phyloP scores from a whole-genome alignment of 108 stramenopile species.

The Stephanodiscus triporus region DNA sequence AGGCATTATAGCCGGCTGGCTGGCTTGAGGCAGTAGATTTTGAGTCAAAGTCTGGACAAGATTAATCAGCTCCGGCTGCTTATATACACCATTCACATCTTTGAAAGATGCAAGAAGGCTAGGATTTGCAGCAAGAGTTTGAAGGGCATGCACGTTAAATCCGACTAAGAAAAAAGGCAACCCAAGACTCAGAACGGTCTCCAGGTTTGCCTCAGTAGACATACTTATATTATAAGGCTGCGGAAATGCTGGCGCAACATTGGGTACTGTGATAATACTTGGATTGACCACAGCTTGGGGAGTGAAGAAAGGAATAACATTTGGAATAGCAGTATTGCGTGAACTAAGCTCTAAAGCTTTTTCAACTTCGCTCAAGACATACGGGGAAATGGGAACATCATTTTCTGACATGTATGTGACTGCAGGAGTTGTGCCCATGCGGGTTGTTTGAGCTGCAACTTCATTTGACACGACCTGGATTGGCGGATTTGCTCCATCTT shows the following conservation, averaged over 20 bases:
- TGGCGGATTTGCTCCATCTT: conserved; percentile 56
- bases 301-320: conserved; percentile 79
- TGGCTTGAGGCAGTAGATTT: conserved; percentile 39
- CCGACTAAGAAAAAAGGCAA: conserved; percentile 71
- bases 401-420: conserved; percentile 57
- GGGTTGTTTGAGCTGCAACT: conserved; percentile 56
- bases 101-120: conserved; percentile 73
- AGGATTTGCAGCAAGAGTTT: conserved; percentile 78
- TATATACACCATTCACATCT: conserved; percentile 78
- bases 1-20: conserved; percentile 20
- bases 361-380: conserved; percentile 77
- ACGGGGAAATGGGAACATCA: conserved; percentile 68
- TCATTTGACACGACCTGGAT: conserved; percentile 71
- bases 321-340: conserved; percentile 57
- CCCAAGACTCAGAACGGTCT: conserved; percentile 42
- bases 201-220: conserved; percentile 45
- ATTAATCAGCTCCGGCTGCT: conserved; percentile 70
- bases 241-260: conserved; percentile 16
- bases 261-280: conserved; percentile 8
- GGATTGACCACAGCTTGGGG: conserved; percentile 58
- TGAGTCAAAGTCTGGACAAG: conserved; percentile 80
- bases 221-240: conserved; percentile 10
- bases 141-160: conserved; percentile 75
- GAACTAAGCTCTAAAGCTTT: conserved; percentile 79
- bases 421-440: conserved; percentile 59